Percentiles rank a stretch among this genome's conserved stretches.
phyloP scores from a whole-genome alignment of 495 filamentous ascomycete genomes.

The Podospora pseudopauciseta region DNA sequence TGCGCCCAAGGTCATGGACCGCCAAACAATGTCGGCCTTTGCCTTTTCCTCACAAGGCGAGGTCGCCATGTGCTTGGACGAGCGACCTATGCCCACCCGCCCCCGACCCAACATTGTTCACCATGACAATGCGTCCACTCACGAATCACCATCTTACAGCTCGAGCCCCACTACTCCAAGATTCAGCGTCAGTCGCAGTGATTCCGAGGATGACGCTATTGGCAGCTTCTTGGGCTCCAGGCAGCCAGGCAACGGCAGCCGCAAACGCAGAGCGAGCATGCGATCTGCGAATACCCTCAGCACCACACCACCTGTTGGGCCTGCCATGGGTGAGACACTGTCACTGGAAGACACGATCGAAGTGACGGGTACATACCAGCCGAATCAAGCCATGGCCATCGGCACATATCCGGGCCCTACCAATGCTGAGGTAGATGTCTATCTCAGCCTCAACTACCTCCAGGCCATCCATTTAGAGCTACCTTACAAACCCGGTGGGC shows the following conservation, averaged over 20 bases:
- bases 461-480: conserved; percentile 42
- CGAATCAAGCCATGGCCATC: conserved; percentile 59
- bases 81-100: conserved; percentile 39
- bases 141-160: conserved; percentile 34
- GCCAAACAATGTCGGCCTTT: conserved; percentile 60
- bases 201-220: conserved; percentile 62
- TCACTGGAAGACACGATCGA: conserved; percentile 60
- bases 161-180: conserved; percentile 43
- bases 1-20: conserved; percentile 72
- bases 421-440: conserved; percentile 52
- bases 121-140: conserved; percentile 23
- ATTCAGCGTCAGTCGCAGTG: conserved; percentile 58
- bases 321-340: conserved; percentile 50
- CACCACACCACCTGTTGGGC: conserved; percentile 57
- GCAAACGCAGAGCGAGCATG: conserved; percentile 38
- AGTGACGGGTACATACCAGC: conserved; percentile 49
- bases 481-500: conserved; percentile 27
- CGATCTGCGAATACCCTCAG: conserved; percentile 41
- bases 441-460: conserved; percentile 59
- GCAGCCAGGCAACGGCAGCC: conserved; percentile 30
- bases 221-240: conserved; percentile 56
- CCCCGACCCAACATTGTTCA: conserved; percentile 36
- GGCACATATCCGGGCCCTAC: conserved; percentile 57
- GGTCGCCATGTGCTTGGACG: conserved; percentile 54
- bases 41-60: conserved; percentile 60